Percentiles rank a stretch among this genome's conserved stretches.
phyloP scores from a whole-genome alignment of 2,329 filamentous ascomycete species.

The Metarhizium humberi region DNA sequence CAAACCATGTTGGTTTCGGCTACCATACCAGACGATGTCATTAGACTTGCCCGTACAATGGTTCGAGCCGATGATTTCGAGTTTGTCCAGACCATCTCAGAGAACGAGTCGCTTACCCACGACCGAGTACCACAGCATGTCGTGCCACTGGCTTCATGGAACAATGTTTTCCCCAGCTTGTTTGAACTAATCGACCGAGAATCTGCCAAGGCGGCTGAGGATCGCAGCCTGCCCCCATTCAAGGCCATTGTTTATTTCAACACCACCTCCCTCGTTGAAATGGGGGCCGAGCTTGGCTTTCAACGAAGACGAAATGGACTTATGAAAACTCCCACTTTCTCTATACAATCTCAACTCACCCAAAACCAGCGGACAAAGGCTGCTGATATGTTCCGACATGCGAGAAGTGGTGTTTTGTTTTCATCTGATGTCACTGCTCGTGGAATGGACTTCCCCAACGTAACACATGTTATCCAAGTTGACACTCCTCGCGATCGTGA shows the following conservation, averaged over 20 bases:
- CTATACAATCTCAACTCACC: constrained; percentile 72
- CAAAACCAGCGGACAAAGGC: constrained; percentile 61
- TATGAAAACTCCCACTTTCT: constrained; percentile 25
- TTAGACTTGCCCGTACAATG: constrained; percentile 66
- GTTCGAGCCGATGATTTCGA: constrained; percentile 74
- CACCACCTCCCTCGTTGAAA: constrained; percentile 62
- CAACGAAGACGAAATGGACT: constrained; percentile 28
- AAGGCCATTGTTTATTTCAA: constrained; percentile 95
- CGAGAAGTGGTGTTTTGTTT: constrained; percentile 56
- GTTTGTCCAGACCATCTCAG: constrained; percentile 79
- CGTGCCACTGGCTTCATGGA: constrained; percentile 56
- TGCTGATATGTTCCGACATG: constrained; percentile 61
- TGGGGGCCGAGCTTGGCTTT: constrained; percentile 48
- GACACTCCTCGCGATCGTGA: constrained; percentile 56
- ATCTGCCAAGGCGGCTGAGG: constrained; percentile 30
- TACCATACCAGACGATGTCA: constrained; percentile 78
- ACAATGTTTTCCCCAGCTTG: constrained; percentile 68
- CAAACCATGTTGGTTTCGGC: constrained; percentile 96
- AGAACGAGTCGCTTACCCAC: constrained; percentile 79
- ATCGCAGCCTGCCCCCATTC: constrained; percentile 51
- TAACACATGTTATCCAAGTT: constrained; percentile 71
- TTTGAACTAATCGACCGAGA: constrained; percentile 65
- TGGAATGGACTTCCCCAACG: constrained; percentile 75
- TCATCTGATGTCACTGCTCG: constrained; percentile 74
- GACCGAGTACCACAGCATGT: constrained; percentile 73